Conservation (phyloP, 148 eudicot genomes). For the Cornus florida region DNA sequence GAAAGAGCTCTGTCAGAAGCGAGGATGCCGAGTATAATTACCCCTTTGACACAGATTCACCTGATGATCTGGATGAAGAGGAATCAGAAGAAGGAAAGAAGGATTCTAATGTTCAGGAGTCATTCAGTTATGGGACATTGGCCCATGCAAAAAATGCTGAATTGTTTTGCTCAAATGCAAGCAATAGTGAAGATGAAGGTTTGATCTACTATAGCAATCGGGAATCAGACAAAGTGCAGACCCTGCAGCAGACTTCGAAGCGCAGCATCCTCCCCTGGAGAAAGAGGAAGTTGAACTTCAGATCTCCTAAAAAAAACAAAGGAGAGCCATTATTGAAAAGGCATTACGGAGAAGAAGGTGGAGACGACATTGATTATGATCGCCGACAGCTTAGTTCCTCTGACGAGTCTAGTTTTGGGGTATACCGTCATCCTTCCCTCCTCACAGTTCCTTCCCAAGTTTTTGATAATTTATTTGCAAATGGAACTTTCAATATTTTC, state of each 20-base stretch:
- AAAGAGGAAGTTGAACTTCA: conserved; percentile 68
- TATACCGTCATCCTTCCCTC: conserved; percentile 23
- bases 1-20: conserved; percentile 37
- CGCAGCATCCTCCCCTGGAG: conserved; percentile 57
- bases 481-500: too few species aligned
- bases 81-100: conserved; percentile 51
- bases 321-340: conserved; percentile 80
- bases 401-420: conserved; percentile 47
- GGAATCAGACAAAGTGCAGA: conserved; percentile 17
- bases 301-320: conserved; percentile 55
- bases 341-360: conserved; percentile 68
- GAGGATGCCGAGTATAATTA: conserved; percentile 46
- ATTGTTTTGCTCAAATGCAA: conserved; percentile 23
- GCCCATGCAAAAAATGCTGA: conserved; percentile 54
- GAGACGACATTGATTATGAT: conserved; percentile 85
- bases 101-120: conserved; percentile 28
- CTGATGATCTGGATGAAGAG: conserved; percentile 46
- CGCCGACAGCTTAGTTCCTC: conserved; percentile 69
- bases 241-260: conserved; percentile 34
- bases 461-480: neutral
- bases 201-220: conserved; percentile 47
- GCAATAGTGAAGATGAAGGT: conserved; percentile 43
- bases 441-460: neutral
- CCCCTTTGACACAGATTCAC: conserved; percentile 68
- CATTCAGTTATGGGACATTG: conserved; percentile 52